These are phyloP conservation scores for Mucor ambiguus DNA, from an alignment of 371 early-diverging fungal genomes.

Conservation along the genomic window DNA sequence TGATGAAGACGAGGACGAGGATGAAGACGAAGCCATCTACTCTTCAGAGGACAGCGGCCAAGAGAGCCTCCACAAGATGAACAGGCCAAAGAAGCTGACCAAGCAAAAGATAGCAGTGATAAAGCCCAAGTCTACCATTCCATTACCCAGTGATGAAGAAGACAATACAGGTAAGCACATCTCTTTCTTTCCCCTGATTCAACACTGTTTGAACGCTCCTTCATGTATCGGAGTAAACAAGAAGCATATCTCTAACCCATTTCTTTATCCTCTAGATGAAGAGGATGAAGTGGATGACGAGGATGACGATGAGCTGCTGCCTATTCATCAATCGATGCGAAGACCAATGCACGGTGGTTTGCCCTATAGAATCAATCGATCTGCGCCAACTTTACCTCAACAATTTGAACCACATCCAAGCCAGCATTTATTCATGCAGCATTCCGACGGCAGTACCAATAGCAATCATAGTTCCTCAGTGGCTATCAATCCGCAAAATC, in stretches of 20 bases:
- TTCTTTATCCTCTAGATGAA: not conserved
- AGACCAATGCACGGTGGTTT: not conserved
- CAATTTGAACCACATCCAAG: not conserved
- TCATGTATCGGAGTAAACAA: slow-evolving; percentile 12
- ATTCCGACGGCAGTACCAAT: slow-evolving; percentile 13
- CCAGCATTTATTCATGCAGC: slow-evolving; percentile 1
- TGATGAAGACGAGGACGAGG: slow-evolving; percentile 39
- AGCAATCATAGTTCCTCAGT: not conserved
- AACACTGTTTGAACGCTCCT: not conserved
- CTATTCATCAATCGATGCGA: not conserved
- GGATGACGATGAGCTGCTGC: slow-evolving; percentile 10
- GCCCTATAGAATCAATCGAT: slow-evolving; percentile 10
- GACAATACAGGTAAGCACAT: slow-evolving; percentile 12
- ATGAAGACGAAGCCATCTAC: slow-evolving; percentile 29
- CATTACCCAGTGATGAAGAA: slow-evolving; percentile 47
- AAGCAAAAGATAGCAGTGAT: not conserved
- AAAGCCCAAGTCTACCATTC: slow-evolving; percentile 9
- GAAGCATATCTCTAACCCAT: not conserved
- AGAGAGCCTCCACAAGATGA: slow-evolving; percentile 13
- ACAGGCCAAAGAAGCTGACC: not conserved
- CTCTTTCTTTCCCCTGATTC: not conserved
- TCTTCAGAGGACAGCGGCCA: slow-evolving; percentile 23
- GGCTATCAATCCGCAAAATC: not conserved
- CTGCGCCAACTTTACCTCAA: slow-evolving; percentile 16
- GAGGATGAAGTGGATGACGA: slow-evolving; percentile 13